phyloP scores from a whole-genome alignment of 352 stramenopile genomes.

The Phytopythium montanum region DNA sequence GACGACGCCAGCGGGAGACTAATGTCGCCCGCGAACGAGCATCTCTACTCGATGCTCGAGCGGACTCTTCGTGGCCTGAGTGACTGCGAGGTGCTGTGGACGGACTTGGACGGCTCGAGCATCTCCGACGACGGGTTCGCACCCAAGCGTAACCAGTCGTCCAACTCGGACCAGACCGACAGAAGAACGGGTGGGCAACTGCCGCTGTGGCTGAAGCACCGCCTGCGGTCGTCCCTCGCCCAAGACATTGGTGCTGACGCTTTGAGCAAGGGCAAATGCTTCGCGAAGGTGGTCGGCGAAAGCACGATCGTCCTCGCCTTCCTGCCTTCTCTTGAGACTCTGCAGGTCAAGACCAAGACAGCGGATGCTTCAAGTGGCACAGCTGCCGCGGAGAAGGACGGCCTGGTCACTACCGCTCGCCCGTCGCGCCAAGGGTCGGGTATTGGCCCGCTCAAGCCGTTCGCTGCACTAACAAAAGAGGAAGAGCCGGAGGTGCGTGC shows the following conservation, averaged over 20 bases:
- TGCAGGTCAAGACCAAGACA: constrained; percentile 43
- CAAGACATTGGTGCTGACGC: constrained; percentile 24
- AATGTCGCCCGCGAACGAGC: constrained; percentile 66
- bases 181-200: constrained; percentile 54
- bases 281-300: constrained; percentile 76
- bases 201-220: constrained; percentile 69
- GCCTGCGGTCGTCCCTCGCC: constrained; percentile 38
- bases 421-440: background rate
- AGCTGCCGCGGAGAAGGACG: constrained; percentile 5
- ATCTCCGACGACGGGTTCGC: constrained; percentile 12
- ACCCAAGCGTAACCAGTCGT: background rate
- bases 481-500: constrained; percentile 18
- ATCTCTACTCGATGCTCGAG: constrained; percentile 87
- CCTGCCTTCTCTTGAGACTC: constrained; percentile 57
- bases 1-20: constrained; percentile 3
- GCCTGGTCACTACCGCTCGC: constrained; percentile 12
- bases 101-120: constrained; percentile 56
- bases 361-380: constrained; percentile 9
- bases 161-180: constrained; percentile 17
- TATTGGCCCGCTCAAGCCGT: constrained; percentile 18
- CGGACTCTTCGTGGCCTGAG: constrained; percentile 69
- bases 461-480: constrained; percentile 26
- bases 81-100: constrained; percentile 86
- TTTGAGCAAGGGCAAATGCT: constrained; percentile 80
- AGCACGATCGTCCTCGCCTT: constrained; percentile 77